Conservation (phyloP, 192 early-diverging fungal species). For the Podila horticola region DNA sequence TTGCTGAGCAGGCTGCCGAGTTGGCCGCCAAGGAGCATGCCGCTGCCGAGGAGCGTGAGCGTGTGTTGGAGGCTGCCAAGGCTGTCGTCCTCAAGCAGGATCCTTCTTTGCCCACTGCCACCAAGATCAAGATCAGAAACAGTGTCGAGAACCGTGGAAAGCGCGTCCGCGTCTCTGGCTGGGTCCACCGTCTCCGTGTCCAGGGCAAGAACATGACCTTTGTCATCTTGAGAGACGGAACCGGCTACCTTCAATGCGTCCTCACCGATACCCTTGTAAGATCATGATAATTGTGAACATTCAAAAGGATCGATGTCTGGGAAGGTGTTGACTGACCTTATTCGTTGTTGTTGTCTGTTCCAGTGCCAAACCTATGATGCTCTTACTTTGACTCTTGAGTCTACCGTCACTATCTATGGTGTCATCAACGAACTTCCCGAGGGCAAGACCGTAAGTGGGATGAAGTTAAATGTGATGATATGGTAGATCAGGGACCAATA, state of each 20-base stretch:
- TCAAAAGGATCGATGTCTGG: slow-evolving; percentile 75
- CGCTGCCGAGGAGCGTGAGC: slow-evolving; percentile 80
- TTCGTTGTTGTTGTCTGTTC: slow-evolving; percentile 6
- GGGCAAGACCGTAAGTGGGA: slow-evolving; percentile 82
- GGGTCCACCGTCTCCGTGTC: slow-evolving; percentile 95
- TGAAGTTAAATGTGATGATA: background rate
- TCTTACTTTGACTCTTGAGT: slow-evolving; percentile 90
- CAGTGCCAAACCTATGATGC: slow-evolving; percentile 96
- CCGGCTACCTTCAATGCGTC: slow-evolving; percentile 94
- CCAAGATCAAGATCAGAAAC: slow-evolving; percentile 84
- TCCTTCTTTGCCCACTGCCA: slow-evolving; percentile 74
- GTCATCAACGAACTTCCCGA: slow-evolving; percentile 87
- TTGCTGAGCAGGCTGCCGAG: slow-evolving; percentile 78
- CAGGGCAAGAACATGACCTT: slow-evolving; percentile 99
- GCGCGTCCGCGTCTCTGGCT: slow-evolving; percentile 90
- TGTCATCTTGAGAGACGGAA: slow-evolving; percentile 93
- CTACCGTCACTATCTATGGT: slow-evolving; percentile 91
- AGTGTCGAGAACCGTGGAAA: slow-evolving; percentile 70
- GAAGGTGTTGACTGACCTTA: slow-evolving; percentile 76
- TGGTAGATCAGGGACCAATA: background rate
- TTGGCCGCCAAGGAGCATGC: slow-evolving; percentile 73
- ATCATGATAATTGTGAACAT: background rate
- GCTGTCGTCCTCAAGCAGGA: slow-evolving; percentile 81
- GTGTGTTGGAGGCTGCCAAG: slow-evolving; percentile 86
- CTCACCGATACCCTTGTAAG: slow-evolving; percentile 84